phyloP scores from a whole-genome alignment of 1,284 basidiomycete genomes.

The Trametes pubescens region DNA sequence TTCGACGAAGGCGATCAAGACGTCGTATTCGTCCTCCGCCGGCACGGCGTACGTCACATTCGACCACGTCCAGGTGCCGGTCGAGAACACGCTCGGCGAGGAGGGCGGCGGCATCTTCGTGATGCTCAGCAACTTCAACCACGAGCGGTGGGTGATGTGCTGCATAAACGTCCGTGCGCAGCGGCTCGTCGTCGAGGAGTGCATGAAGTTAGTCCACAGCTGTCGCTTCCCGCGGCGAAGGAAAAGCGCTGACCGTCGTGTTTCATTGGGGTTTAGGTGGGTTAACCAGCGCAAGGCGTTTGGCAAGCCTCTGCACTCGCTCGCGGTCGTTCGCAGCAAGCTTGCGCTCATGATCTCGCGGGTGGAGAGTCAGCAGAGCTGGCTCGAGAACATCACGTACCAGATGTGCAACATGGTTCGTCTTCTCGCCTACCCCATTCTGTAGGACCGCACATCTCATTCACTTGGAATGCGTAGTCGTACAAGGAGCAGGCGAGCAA shows the following conservation, averaged over 20 bases:
- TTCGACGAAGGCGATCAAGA: slow-evolving; percentile 88
- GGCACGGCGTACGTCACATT: slow-evolving; percentile 91
- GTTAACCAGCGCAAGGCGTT: slow-evolving; percentile 82
- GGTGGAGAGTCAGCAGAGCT: slow-evolving; percentile 82
- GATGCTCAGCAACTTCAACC: slow-evolving; percentile 77
- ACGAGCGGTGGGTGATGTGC: slow-evolving; percentile 77
- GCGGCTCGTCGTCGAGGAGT: slow-evolving; percentile 68
- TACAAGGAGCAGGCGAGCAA: slow-evolving; percentile 43
- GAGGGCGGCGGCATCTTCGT: slow-evolving; percentile 87
- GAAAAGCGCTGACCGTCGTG: not conserved
- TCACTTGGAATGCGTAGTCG: slow-evolving; percentile 29
- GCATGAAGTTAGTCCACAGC: slow-evolving; percentile 59
- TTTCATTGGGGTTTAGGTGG: slow-evolving; percentile 57
- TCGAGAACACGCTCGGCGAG: slow-evolving; percentile 86
- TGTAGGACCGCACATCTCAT: not conserved
- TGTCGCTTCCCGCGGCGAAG: not conserved
- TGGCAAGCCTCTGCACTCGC: slow-evolving; percentile 83
- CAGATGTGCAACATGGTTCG: slow-evolving; percentile 91
- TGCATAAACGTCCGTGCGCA: slow-evolving; percentile 60
- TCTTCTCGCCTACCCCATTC: not conserved
- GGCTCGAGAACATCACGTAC: slow-evolving; percentile 90
- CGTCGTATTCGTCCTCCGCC: slow-evolving; percentile 78
- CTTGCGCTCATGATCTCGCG: slow-evolving; percentile 88
- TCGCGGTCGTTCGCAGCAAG: slow-evolving; percentile 87
- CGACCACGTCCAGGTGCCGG: slow-evolving; percentile 87